Evolutionary conservation across 176 grass and related monocot genomes (phyloP), one percentile per base, ranked within the genome.

Genomic region (Oryza rufipogon): DNA sequence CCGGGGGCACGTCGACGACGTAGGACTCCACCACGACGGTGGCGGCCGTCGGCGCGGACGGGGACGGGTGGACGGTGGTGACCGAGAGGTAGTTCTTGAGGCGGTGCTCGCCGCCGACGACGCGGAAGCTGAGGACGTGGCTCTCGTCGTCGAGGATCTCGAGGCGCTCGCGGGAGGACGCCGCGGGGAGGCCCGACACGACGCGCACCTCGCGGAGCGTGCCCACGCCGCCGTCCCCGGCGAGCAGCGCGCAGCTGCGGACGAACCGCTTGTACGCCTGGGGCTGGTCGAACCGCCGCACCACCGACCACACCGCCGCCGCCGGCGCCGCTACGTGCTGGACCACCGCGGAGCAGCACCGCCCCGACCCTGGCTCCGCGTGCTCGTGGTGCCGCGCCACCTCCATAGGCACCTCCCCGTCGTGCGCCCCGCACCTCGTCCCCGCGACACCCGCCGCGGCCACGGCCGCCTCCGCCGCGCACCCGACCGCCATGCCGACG

Each of bases 111-210:
- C 95, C 95, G 77, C 95, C 95, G 2, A 97, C 82, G 30, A 97
- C 85, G 76, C 92, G 92, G 84, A 97, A 97, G 82, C 92, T 93
- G 11, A 97, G 87, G 15, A 97, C 95, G 87, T 95, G 95, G 30
- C 90, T 77, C 82, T 97, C 95, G 74, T 97, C 95, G 87, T 97
- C 95, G 5, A 97, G 89, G 84, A 97, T 91, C 92, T 97, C 95
- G 28, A 97, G 86, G 26, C 88, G 87, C 90, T 97, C 95, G 44
- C 88, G 91, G 83, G 92, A 95, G 64, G 86, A 91, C 16, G 84
- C 92, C 1, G 95, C 95, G 66, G 95, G 95, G 67, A 97, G 90
- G 22, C 95, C 95, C 36, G 95, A 97, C 60, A 97, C 89, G 9
- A 97, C 88, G 74, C 70, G 95, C 81, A 97, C 95, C 90, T 95